Conservation (phyloP, 768 basidiomycete species). For the Xerocomus spinulosus region DNA sequence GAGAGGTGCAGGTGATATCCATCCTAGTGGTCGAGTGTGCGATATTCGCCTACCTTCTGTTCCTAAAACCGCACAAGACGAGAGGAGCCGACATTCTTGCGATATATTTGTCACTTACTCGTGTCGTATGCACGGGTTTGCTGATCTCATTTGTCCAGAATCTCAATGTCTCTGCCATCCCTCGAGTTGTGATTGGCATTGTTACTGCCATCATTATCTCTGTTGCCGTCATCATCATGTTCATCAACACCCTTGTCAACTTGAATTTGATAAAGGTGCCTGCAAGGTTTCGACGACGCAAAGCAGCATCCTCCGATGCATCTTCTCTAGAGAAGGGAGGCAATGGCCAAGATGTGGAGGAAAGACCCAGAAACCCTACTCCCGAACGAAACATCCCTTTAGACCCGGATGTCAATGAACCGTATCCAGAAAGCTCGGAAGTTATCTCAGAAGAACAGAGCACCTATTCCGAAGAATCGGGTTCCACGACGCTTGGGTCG, state of each 20-base stretch:
- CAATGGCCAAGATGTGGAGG: conserved; percentile 16
- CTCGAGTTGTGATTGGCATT: conserved; percentile 76
- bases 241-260: conserved; percentile 61
- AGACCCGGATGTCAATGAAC: conserved; percentile 39
- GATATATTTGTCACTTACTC: conserved; percentile 59
- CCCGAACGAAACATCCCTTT: conserved; percentile 42
- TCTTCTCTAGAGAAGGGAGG: conserved; percentile 30
- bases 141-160: conserved; percentile 73
- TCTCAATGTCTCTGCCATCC: conserved; percentile 64
- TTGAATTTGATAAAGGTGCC: conserved; percentile 31
- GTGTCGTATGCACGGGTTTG: conserved; percentile 65
- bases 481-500: conserved; percentile 34
- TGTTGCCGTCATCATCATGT: conserved; percentile 62
- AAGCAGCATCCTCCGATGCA: conserved; percentile 7
- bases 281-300: conserved; percentile 15
- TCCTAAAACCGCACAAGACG: conserved; percentile 60
- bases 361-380: conserved; percentile 49
- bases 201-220: conserved; percentile 70
- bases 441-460: conserved; percentile 20
- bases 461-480: conserved; percentile 30
- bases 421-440: conserved; percentile 40
- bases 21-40: conserved; percentile 63
- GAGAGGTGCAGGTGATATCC: conserved; percentile 64
- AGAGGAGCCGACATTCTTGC: conserved; percentile 68
- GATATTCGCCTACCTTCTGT: conserved; percentile 48